Conservation (phyloP, 148 eudicot species). For the Oxyria digyna region DNA sequence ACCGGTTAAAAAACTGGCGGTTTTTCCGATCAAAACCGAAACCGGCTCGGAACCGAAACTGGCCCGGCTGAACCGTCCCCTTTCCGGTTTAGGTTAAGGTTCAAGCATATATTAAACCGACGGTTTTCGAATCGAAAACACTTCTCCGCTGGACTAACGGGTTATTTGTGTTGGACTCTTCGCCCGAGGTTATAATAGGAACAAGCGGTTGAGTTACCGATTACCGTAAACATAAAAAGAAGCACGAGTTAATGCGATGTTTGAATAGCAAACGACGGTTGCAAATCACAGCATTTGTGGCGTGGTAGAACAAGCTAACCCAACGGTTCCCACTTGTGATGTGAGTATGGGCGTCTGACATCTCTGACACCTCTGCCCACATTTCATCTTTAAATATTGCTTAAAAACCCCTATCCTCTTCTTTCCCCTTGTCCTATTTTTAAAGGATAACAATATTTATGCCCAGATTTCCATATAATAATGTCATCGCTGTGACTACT, state of each 20-base stretch:
- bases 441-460: neutral
- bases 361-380: slow-evolving; percentile 1
- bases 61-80: no score
- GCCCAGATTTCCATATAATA: neutral
- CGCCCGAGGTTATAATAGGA: no score
- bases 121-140: no score
- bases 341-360: slow-evolving; percentile 1
- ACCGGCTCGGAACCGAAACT: no score
- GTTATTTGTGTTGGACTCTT: no score
- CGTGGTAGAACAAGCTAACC: neutral
- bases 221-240: no score
- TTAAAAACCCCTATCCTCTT: neutral
- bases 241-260: neutral
- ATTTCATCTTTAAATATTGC: neutral
- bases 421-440: neutral
- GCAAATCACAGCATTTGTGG: neutral
- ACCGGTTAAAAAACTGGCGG: no score
- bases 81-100: no score
- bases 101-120: no score
- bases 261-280: neutral
- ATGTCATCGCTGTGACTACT: neutral
- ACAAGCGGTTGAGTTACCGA: no score
- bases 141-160: no score
- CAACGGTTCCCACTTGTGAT: neutral
- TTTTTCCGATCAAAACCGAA: no score